These are phyloP conservation scores for Lactifluus volemus DNA, from an alignment of 768 basidiomycete genomes.

Conservation along the genomic window DNA sequence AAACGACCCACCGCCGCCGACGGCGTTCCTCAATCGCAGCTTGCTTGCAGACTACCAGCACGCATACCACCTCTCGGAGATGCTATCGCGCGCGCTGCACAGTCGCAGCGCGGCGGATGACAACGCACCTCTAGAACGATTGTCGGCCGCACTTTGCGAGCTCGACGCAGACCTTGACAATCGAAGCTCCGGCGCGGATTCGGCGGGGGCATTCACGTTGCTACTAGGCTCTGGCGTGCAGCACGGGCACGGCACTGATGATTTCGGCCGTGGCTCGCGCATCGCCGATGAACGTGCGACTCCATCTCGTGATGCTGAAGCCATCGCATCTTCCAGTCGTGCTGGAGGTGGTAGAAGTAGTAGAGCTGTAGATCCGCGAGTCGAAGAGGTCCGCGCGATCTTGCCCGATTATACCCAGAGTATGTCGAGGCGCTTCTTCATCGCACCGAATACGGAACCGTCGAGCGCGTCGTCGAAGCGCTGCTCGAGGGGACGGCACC, in stretches of 20 bases:
- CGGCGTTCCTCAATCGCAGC: conserved; percentile 52
- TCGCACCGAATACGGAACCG: conserved; percentile 38
- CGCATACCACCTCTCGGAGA: conserved; percentile 45
- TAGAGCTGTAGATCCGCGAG: conserved; percentile 44
- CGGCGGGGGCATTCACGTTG: conserved; percentile 51
- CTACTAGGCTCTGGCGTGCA: conserved; percentile 51
- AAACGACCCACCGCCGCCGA: conserved; percentile 15
- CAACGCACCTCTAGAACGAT: conserved; percentile 47
- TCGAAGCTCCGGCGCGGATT: conserved; percentile 18
- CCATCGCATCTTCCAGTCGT: not conserved
- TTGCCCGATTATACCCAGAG: conserved; percentile 50
- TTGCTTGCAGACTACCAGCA: conserved; percentile 68
- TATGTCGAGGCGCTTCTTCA: conserved; percentile 54
- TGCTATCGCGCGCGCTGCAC: conserved; percentile 32
- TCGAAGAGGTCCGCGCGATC: conserved; percentile 68
- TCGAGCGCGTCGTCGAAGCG: conserved; percentile 59
- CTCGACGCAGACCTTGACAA: conserved; percentile 24
- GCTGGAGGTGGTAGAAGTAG: conserved; percentile 21
- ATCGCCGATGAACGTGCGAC: not conserved
- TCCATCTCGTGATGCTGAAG: conserved; percentile 9
- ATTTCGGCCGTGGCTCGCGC: conserved; percentile 27
- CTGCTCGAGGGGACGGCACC: conserved; percentile 71
- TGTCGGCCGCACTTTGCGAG: conserved; percentile 43
- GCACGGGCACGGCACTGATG: conserved; percentile 30
- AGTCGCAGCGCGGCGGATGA: conserved; percentile 37